Base-by-base conservation (phyloP, 2,329 filamentous ascomycete species). In the Colletotrichum sidae region DNA sequence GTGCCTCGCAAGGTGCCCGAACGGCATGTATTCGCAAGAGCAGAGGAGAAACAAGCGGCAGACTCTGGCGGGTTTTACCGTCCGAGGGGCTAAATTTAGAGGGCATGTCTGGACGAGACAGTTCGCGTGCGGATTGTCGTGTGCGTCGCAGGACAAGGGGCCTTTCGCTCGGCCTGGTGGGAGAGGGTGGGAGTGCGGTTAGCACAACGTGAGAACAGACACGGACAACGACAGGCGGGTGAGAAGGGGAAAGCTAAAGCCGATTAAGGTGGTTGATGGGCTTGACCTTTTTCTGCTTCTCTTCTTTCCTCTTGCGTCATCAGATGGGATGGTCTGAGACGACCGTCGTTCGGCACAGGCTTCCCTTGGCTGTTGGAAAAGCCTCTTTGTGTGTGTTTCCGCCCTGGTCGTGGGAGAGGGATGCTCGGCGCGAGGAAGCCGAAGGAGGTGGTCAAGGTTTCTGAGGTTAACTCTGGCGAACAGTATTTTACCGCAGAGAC, bases 21-120 rank as follows among this genome's bases (percentile, higher is more conserved):
- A 52, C 12, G 51, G 57, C 62, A 65, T 65, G 58, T 39, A 53
- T 47, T 62, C 58, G 52, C 58, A 58, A 56, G 47, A 25, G 25
- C 25, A 25, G 25, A 25, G 25, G 25, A 25, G 25, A 25, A 25
- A 4, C 25, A 25, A 25, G 25, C 25, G 25, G 25, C 47, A 25
- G 35, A 51, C 49, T 44, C n/a, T 38, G 38, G 10, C 8, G 15
- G 39, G 37, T 10, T 37, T 2, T 25, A 45, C 39, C 12, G 15
- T 17, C 41, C 46, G 13, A 10, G 46, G 41, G 49, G 58, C 62
- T 61, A 56, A 65, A 55, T 39, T 56, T 57, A 62, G 62, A 52
- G 47, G 62, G 62, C 46, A 65, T 65, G 58, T 62, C n/a, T 57
- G 53, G 52, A 53, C 62, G 62, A 65, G 62, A 62, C 62, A 53